Evolutionary conservation across 1,284 basidiomycete species (phyloP), one percentile per base, ranked within the genome.

Genomic region (Cryptococcus maquisensis): DNA sequence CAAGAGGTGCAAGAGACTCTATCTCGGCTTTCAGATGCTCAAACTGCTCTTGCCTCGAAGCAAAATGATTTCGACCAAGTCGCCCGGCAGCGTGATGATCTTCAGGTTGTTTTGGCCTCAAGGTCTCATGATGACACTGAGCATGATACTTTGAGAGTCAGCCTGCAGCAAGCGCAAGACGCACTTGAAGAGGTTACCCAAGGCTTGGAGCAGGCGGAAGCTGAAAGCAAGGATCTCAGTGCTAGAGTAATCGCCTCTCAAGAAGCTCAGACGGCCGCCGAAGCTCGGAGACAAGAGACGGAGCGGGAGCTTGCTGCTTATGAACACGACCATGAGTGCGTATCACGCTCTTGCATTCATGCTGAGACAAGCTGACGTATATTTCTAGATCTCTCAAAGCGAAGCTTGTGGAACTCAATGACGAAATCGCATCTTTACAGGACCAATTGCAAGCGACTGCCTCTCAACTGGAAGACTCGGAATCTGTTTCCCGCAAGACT

Each of bases 61-160:
- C 48, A 54, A 23, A 15, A 24, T 3, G 10, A 50, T 5, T 41
- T 59, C 13, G 23, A 28, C 12, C 49, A 52, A 4, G 41, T 44
- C 13, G 15, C 21, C 2, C 7, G 40, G n/a, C 41, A 51, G 21
- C 49, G 44, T 7, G 47, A 52, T 16, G 52, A 52, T 16, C 47
- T 59, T 15, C 38, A 51, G 28, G 18, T 16, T 10, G 24, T 21
- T 5, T 49, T 59, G 3, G 32, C 49, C 10, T 16, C 43, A 26
- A 16, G 57, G 50, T 52, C 54, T 15, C 52, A 51, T 28, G 45
- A 54, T 26, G 55, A 60, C 47, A 44, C 32, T 4, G 55, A 60
- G 10, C 32, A 51, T 24, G 45, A 56, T 4, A 24, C 37, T 3
- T 18, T 59, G 8, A 15, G 18, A 21, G 12, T 32, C 15, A 32